Evolutionary conservation across 495 filamentous ascomycete genomes (phyloP), one percentile per base, ranked within the genome.

Genomic region (Margaritispora aquatica): DNA sequence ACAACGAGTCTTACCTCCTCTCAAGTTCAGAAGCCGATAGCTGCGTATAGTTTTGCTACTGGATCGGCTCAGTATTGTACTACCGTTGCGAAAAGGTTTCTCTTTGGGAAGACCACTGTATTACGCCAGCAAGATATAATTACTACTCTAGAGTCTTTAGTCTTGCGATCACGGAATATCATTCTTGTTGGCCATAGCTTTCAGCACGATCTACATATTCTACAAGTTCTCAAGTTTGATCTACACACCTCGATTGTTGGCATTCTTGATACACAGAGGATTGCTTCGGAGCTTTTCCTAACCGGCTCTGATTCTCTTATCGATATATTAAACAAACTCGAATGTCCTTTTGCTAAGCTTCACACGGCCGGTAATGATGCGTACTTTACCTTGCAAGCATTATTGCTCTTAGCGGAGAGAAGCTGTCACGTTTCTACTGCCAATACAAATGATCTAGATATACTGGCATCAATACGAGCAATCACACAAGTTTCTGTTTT

Each of bases 381-480:
- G 21, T n/a, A 48, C 49, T 51, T 51, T 22, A 51, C 19, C 9
- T 27, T 51, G 26, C 49, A 22, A 8, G 49, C 21, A 51, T n/a
- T 51, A n/a, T 51, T 51, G 26, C 8, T 51, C 22, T 27, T 51
- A 51, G 51, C 24, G 27, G 24, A 34, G 55, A 57, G 34, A 49
- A 57, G 55, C 44, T 57, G 21, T 57, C 21, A 26, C 29, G 7
- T 29, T 57, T 57, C 17, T 50, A 8, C 49, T 26, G 23, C 34
- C 26, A 48, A 22, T n/a, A 49, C 38, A 19, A 20, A 22, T 5
- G 49, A 48, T 57, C 55, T 48, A 15, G 55, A 57, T 50, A 48
- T 27, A 41, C 41, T 57, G 49, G 55, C 44, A 57, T 26, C 44
- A 26, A 57, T 50, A 26, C 55, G 44, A 50, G 55, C 55, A 49